Evolutionary conservation across 441 rosid genomes (phyloP).

Genomic region (Croton laevigatus): DNA sequence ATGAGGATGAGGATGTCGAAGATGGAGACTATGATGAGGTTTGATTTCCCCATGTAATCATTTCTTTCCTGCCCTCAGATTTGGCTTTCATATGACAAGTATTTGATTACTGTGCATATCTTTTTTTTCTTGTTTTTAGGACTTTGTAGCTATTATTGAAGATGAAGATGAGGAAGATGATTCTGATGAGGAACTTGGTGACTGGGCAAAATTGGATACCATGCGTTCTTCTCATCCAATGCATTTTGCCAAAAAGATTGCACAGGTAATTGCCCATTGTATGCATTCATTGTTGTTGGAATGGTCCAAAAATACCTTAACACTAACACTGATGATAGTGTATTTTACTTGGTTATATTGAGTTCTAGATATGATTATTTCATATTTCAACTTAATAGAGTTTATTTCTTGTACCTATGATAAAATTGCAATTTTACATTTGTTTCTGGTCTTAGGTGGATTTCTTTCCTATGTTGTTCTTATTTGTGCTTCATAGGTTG

Average conservation of each 20-base stretch:
- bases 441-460: neutral
- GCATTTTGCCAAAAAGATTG: constrained; percentile 79
- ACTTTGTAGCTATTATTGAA: constrained; percentile 67
- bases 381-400: neutral
- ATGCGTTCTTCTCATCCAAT: constrained; percentile 93
- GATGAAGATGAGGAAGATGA: constrained; percentile 56
- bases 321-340: neutral
- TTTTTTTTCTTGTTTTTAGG: constrained; percentile 41
- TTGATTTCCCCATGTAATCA: constrained; percentile 7
- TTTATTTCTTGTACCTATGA: neutral
- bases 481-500: constrained; percentile 47
- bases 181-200: constrained; percentile 64
- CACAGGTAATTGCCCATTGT: constrained; percentile 48
- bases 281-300: constrained; percentile 8
- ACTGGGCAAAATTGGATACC: constrained; percentile 92
- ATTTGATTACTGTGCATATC: constrained; percentile 12
- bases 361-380: constrained; percentile 8
- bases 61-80: constrained; percentile 11
- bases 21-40: constrained; percentile 51
- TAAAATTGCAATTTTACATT: neutral
- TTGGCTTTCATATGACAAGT: constrained; percentile 12
- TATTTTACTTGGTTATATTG: neutral
- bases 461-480: constrained; percentile 18
- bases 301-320: neutral
- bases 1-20: constrained; percentile 34